Evolutionary conservation across 2,329 filamentous ascomycete genomes (phyloP).

Genomic region (Thelonectria rubi): DNA sequence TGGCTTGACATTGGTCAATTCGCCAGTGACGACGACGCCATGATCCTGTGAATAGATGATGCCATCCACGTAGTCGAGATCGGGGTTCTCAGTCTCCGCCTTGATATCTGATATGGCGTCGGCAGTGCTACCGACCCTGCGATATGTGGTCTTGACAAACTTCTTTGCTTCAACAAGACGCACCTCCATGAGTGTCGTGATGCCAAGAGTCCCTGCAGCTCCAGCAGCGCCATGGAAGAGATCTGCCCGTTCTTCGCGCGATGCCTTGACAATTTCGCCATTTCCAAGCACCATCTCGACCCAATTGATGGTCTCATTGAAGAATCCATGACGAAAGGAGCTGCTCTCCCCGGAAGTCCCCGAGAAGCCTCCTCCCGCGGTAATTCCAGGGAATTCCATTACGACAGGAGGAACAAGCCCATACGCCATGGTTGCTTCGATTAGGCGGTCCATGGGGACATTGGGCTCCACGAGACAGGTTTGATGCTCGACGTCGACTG

Average conservation of each 20-base stretch:
- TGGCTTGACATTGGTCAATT: slow-evolving; percentile 45
- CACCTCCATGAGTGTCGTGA: slow-evolving; percentile 68
- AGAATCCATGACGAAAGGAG: slow-evolving; percentile 72
- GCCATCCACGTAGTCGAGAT: slow-evolving; percentile 67
- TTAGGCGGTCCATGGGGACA: slow-evolving; percentile 72
- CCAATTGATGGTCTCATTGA: slow-evolving; percentile 68
- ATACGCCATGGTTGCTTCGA: slow-evolving; percentile 63
- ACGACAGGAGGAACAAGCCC: slow-evolving; percentile 71
- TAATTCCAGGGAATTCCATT: slow-evolving; percentile 78
- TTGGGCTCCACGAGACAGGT: slow-evolving; percentile 69
- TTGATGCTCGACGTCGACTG: slow-evolving; percentile 9
- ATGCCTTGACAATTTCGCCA: slow-evolving; percentile 62
- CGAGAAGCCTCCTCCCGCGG: slow-evolving; percentile 71
- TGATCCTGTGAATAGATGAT: slow-evolving; percentile 60
- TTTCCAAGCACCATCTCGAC: slow-evolving; percentile 71
- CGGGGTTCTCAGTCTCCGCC: neutral
- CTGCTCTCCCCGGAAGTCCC: slow-evolving; percentile 74
- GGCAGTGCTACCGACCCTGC: slow-evolving; percentile 51
- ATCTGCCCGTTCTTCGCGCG: slow-evolving; percentile 57
- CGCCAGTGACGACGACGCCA: slow-evolving; percentile 64
- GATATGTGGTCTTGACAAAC: slow-evolving; percentile 66
- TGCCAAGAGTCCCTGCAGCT: slow-evolving; percentile 67
- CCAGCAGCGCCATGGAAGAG: slow-evolving; percentile 68
- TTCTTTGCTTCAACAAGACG: slow-evolving; percentile 61
- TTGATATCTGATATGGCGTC: slow-evolving; percentile 56